Percentiles rank a stretch among this genome's conserved stretches.
Conservation (phyloP, 345 rosid species). For the Zanthoxylum bungeanum region DNA sequence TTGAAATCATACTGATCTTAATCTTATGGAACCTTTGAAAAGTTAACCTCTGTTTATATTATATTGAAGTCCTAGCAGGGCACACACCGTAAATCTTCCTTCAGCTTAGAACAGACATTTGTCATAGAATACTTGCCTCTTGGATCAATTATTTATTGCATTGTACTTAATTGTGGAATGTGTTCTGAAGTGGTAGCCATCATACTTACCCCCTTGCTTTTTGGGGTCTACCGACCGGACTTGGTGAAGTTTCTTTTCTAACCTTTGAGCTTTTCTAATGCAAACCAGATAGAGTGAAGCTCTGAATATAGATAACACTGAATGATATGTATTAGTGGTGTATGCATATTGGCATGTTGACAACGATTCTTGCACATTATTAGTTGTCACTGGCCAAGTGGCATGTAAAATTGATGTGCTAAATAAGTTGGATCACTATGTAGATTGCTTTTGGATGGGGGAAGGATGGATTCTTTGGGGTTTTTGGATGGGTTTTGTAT, state of each 20-base stretch:
- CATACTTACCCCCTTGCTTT: background rate
- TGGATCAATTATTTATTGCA: background rate
- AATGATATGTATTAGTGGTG: background rate
- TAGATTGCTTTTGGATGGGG: background rate
- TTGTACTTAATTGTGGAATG: background rate
- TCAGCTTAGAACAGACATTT: background rate
- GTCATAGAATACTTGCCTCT: background rate
- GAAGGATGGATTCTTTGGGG: too few species aligned
- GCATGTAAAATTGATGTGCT: background rate
- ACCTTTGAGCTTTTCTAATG: background rate
- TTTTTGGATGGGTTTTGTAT: too few species aligned
- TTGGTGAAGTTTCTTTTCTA: background rate
- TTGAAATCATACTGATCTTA: constrained; percentile 5
- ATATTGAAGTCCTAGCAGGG: background rate
- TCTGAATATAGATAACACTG: background rate
- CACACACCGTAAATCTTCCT: background rate
- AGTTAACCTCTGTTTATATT: background rate
- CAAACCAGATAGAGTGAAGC: background rate
- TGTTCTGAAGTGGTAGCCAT: background rate
- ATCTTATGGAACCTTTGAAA: background rate
- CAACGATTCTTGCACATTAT: background rate
- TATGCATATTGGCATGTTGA: background rate
- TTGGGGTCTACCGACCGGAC: background rate
- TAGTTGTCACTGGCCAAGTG: background rate
- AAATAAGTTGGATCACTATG: background rate